A percentile compares a stretch with the other conserved stretches of the same genome.
phyloP scores from a whole-genome alignment of 139 green algal genomes.

The Coccomyxa sp. region DNA sequence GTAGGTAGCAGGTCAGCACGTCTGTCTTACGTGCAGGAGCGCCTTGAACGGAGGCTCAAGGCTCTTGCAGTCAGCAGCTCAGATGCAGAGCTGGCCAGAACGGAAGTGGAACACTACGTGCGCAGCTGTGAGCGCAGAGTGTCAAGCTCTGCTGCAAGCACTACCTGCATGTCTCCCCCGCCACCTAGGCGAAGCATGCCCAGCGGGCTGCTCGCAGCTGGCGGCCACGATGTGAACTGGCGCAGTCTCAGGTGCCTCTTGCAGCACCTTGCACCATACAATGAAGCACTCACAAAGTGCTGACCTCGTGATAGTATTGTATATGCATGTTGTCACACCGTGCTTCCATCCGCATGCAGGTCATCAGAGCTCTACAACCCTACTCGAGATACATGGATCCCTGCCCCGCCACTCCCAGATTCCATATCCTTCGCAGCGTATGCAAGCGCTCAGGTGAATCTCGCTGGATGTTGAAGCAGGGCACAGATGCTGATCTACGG shows the following conservation, averaged over 20 bases:
- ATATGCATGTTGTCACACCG: background rate
- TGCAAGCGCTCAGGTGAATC: background rate
- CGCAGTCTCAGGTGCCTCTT: conserved; percentile 6
- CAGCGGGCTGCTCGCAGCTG: conserved; percentile 7
- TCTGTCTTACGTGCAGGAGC: no score
- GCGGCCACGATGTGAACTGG: conserved; percentile 17
- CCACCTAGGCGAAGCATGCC: background rate
- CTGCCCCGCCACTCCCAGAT: conserved; percentile 31
- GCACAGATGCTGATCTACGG: background rate
- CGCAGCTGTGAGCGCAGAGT: no score
- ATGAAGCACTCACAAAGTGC: background rate
- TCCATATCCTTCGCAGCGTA: conserved; percentile 39
- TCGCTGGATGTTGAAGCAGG: background rate
- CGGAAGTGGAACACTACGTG: no score
- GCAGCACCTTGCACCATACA: background rate
- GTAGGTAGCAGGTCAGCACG: no score
- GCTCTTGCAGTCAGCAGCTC: no score
- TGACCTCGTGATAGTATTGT: background rate
- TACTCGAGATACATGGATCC: conserved; percentile 36
- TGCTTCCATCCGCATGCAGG: conserved; percentile 3
- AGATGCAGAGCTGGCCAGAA: no score
- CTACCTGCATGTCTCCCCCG: no score
- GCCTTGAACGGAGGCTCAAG: no score
- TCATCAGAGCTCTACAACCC: conserved; percentile 54
- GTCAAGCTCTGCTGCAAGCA: no score